Conservation (phyloP, 306 rosid species). For the Rosa persica region DNA sequence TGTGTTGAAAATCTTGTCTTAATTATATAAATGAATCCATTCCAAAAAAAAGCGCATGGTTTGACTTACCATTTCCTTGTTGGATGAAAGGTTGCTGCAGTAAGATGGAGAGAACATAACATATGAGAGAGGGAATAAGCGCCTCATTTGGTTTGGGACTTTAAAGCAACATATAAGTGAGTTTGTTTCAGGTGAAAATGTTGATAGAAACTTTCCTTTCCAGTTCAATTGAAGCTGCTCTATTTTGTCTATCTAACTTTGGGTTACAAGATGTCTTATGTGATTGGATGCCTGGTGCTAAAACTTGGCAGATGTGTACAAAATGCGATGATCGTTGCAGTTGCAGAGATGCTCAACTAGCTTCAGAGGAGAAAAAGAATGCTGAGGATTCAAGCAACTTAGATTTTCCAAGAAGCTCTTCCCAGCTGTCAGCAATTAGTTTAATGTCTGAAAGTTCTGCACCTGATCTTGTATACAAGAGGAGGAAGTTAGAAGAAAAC, state of each 20-base stretch:
- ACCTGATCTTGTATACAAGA: slow-evolving; percentile 56
- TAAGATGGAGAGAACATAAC: slow-evolving; percentile 14
- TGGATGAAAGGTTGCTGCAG: slow-evolving; percentile 20
- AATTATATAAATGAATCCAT: background rate
- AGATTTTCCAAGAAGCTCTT: slow-evolving; percentile 36
- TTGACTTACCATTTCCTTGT: slow-evolving; percentile 1
- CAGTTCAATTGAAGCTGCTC: slow-evolving; percentile 59
- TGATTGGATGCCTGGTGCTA: slow-evolving; percentile 58
- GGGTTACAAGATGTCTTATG: slow-evolving; percentile 44
- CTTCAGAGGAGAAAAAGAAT: slow-evolving; percentile 41
- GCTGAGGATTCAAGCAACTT: slow-evolving; percentile 44
- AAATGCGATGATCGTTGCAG: slow-evolving; percentile 46
- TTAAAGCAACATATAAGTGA: slow-evolving; percentile 27
- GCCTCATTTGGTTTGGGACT: slow-evolving; percentile 24
- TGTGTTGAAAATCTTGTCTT: background rate
- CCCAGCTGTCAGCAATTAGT: slow-evolving; percentile 49
- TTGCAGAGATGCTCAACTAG: slow-evolving; percentile 49
- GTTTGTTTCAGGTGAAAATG: slow-evolving; percentile 62
- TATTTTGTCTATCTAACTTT: slow-evolving; percentile 45
- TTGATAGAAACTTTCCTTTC: slow-evolving; percentile 47
- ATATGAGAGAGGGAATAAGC: slow-evolving; percentile 1
- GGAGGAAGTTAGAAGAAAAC: slow-evolving; percentile 56
- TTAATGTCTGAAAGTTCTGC: slow-evolving; percentile 49
- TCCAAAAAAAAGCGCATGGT: background rate
- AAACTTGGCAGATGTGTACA: slow-evolving; percentile 74